A percentile compares a stretch with the other conserved stretches of the same genome.
Evolutionary conservation across 2,329 filamentous ascomycete species (phyloP).

Genomic region (Microthyrium microscopicum): DNA sequence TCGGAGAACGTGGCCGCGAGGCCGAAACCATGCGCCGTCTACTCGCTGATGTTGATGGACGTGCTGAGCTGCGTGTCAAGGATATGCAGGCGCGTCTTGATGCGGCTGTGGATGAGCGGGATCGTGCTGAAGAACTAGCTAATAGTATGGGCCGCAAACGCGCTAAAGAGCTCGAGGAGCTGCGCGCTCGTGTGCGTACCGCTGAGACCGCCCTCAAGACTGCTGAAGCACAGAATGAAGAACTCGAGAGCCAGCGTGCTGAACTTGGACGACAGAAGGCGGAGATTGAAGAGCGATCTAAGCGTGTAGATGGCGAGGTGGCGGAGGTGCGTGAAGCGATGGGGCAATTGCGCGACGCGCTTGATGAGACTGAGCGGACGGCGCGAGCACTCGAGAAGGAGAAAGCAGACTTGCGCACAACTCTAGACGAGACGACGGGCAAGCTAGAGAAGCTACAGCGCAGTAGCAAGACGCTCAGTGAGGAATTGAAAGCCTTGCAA

Average conservation of each 20-base stretch:
- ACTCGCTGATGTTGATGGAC: slow-evolving; percentile 69
- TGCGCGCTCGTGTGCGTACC: slow-evolving; percentile 63
- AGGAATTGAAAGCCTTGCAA: slow-evolving; percentile 38
- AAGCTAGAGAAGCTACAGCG: slow-evolving; percentile 68
- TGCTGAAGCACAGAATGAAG: slow-evolving; percentile 58
- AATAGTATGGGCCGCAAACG: slow-evolving; percentile 59
- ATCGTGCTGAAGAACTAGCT: slow-evolving; percentile 81
- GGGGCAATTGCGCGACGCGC: slow-evolving; percentile 56
- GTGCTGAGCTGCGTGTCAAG: slow-evolving; percentile 63
- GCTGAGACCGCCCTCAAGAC: slow-evolving; percentile 61
- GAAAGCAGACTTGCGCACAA: slow-evolving; percentile 53
- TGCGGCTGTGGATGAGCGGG: slow-evolving; percentile 79
- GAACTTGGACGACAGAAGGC: slow-evolving; percentile 60
- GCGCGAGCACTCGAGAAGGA: slow-evolving; percentile 72
- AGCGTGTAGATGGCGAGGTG: slow-evolving; percentile 54
- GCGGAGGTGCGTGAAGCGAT: slow-evolving; percentile 63
- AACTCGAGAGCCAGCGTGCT: slow-evolving; percentile 54
- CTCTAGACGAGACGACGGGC: slow-evolving; percentile 61
- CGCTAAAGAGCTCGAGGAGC: slow-evolving; percentile 71
- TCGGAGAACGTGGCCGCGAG: slow-evolving; percentile 78
- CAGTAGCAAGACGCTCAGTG: slow-evolving; percentile 42
- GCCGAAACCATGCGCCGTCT: slow-evolving; percentile 88
- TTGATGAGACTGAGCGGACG: slow-evolving; percentile 79
- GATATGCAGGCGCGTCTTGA: slow-evolving; percentile 86
- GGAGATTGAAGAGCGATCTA: slow-evolving; percentile 56